Evolutionary conservation across 148 eudicot species (phyloP), one percentile per base, ranked within the genome.

Genomic region (Chenopodium quinoa): DNA sequence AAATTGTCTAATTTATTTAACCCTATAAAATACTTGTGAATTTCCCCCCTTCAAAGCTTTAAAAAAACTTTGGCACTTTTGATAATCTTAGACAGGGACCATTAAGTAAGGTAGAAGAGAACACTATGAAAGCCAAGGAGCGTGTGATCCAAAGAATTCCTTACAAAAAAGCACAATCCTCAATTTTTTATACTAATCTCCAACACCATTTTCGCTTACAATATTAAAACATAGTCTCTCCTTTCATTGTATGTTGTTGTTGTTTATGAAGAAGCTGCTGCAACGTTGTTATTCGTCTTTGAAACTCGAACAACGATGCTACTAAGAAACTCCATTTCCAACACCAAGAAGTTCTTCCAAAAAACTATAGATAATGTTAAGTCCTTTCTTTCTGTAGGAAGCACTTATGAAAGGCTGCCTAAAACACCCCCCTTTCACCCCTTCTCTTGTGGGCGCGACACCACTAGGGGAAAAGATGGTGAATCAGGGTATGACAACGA

Each of bases 311-410:
- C 54, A 56, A 62, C 12, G 50, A 91, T 90, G 91, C 48, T 87
- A 76, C 84, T 90, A n/a, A 84, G 83, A 79, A 84, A 84, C 81
- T 84, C 90, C 47, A 79, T 90, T 34, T 84, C 89, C 78, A 81
- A 68, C 77, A 91, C 92, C 82, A 92, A 90, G 86, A 92, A 86
- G 81, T 84, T 92, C 83, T 83, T 92, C 68, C 85, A 84, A 50
- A 91, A 76, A 84, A 87, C 92, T 6, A 9, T 92, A 1, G 71
- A 87, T 12, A 84, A 68, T 78, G 68, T 92, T 85, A 92, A 87
- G 79, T 88, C 91, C 6, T 87, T 89, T n/a, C 64, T 92, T 25
- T 84, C 88, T 2, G 82, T 78, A 4, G 85, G 81, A 8, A 83
- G 76, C 19, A 75, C 86, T 7, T 92, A 92, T 77, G 83, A 88